phyloP scores from a whole-genome alignment of 2,329 filamentous ascomycete species.

The Parastagonospora avenae region DNA sequence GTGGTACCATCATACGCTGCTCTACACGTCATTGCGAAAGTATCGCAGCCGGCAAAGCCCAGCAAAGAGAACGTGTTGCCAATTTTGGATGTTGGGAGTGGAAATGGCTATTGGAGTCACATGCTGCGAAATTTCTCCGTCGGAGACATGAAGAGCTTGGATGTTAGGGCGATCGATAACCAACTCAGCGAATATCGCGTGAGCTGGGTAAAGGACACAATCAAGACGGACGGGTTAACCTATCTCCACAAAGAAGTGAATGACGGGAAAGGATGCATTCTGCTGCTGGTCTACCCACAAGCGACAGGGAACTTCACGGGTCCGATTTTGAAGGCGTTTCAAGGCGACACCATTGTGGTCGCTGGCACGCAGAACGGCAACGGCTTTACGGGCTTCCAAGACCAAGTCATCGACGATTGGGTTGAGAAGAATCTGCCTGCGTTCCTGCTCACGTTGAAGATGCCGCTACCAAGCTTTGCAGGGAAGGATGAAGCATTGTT shows the following conservation, averaged over 20 bases:
- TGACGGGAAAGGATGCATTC: conserved; percentile 60
- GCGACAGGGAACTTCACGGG: conserved; percentile 71
- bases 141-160: conserved; percentile 60
- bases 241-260: conserved; percentile 55
- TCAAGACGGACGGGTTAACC: conserved; percentile 63
- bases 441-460: conserved; percentile 66
- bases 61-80: conserved; percentile 48
- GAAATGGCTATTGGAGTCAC: conserved; percentile 77
- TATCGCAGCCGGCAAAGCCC: conserved; percentile 49
- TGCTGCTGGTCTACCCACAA: conserved; percentile 75
- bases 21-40: conserved; percentile 62
- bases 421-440: conserved; percentile 62
- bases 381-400: conserved; percentile 72
- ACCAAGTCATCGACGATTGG: conserved; percentile 69
- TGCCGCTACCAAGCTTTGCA: conserved; percentile 74
- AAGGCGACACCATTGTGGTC: conserved; percentile 69
- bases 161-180: conserved; percentile 68
- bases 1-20: conserved; percentile 71
- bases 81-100: conserved; percentile 71
- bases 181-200: conserved; percentile 71
- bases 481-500: conserved; percentile 78
- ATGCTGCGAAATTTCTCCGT: conserved; percentile 73
- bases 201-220: conserved; percentile 70
- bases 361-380: conserved; percentile 77
- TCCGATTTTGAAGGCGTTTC: conserved; percentile 64